A percentile compares a stretch with the other conserved stretches of the same genome.
Conservation (phyloP, 305 asterid genomes). For the Fraxinus latifolia region DNA sequence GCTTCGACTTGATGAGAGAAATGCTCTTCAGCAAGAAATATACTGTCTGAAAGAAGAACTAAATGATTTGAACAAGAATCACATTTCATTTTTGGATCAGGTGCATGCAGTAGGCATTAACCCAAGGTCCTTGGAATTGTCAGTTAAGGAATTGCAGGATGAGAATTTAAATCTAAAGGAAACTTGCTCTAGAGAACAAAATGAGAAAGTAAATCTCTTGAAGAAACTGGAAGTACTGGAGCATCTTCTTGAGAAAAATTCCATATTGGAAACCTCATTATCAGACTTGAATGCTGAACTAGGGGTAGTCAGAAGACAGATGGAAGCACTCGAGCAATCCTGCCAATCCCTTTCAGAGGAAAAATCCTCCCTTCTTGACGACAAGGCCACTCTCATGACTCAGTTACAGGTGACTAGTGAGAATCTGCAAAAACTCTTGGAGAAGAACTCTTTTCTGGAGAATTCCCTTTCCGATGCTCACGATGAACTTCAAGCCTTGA, state of each 20-base stretch:
- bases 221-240: conserved; percentile 63
- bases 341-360: conserved; percentile 63
- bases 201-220: conserved; percentile 64
- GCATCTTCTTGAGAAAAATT: conserved; percentile 83
- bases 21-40: conserved; percentile 94
- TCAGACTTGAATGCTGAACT: conserved; percentile 81
- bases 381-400: conserved; percentile 46
- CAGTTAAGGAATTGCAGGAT: conserved; percentile 66
- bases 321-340: conserved; percentile 58
- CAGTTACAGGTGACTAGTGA: conserved; percentile 61
- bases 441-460: conserved; percentile 62
- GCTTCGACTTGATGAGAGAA: conserved; percentile 81
- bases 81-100: conserved; percentile 59
- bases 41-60: conserved; percentile 90
- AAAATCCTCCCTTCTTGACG: conserved; percentile 61
- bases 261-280: conserved; percentile 74
- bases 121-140: conserved; percentile 55
- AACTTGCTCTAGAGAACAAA: conserved; percentile 53
- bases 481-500: conserved; percentile 58
- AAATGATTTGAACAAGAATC: conserved; percentile 60
- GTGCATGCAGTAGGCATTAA: conserved; percentile 59
- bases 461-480: conserved; percentile 62
- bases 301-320: conserved; percentile 70
- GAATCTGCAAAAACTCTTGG: conserved; percentile 61
- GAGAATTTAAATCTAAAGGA: conserved; percentile 57